phyloP scores from a whole-genome alignment of 2,329 filamentous ascomycete genomes.

The Fusarium devonianum region DNA sequence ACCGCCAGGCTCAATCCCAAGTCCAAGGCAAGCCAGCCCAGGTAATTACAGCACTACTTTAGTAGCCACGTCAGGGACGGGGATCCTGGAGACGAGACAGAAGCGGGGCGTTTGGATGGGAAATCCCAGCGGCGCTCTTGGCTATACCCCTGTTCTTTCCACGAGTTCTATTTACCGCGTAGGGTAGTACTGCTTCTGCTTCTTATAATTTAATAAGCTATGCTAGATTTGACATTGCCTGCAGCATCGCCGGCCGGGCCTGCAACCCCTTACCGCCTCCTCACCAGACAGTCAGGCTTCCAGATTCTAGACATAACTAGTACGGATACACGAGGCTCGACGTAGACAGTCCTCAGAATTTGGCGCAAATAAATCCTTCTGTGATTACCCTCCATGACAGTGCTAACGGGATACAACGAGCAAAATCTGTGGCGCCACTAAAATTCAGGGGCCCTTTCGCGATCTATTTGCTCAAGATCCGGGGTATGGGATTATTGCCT shows the following conservation, averaged over 20 bases:
- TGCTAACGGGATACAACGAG: no score
- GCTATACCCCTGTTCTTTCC: conserved; percentile 2
- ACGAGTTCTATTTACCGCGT: conserved; percentile 1
- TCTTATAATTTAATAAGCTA: conserved; percentile 29
- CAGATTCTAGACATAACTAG: conserved; percentile 5
- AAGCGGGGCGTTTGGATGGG: conserved; percentile 19
- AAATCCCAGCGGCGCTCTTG: conserved; percentile 6
- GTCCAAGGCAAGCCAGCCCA: conserved; percentile 3
- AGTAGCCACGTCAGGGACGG: no score
- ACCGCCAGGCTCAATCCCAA: not conserved
- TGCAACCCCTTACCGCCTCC: conserved; percentile 16
- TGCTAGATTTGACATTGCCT: conserved; percentile 33
- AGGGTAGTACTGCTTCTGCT: conserved; percentile 12
- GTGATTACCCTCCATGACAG: no score
- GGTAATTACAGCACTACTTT: no score
- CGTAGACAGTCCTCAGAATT: no score
- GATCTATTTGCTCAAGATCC: no score
- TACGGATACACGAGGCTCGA: conserved; percentile 8
- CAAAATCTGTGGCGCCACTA: no score
- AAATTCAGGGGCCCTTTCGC: no score
- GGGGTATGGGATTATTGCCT: no score
- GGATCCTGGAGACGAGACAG: conserved; percentile 23
- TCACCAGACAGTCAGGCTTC: conserved; percentile 23
- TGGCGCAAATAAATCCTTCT: no score
- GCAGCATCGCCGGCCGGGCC: conserved; percentile 24